Evolutionary conservation across 768 basidiomycete genomes (phyloP), one percentile per base, ranked within the genome.

Genomic region (Psilocybe cyanescens): DNA sequence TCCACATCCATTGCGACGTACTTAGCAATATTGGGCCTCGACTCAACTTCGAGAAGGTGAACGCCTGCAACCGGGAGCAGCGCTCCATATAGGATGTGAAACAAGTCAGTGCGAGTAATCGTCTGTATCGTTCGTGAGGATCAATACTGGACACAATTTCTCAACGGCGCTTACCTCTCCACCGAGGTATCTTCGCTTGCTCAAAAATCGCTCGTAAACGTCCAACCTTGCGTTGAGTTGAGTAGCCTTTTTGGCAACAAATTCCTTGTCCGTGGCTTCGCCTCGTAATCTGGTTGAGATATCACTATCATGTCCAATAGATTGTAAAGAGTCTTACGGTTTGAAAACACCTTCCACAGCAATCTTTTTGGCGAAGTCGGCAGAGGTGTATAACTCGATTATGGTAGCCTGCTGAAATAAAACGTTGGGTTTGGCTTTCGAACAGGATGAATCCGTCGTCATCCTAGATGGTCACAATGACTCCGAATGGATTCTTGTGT

Each of bases 381-480:
- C 77, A 63, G 87, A 91, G 72, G 85, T 75, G 68, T 67, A 72
- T 7, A 63, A 41, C 71, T 92, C 91, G 61, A 83, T 70, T 28
- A 80, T 83, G 12, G 76, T 78, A 1, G 81, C 80, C 60, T 82
- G 80, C 48, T 81, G 79, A 69, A 82, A 83, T 9, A 78, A 61
- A 8, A 76, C 81, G n/a, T 68, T 63, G 28, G 68, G 73, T 61
- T 83, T 74, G 41, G 33, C 81, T 81, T 63, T 88, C 86, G 72
- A 79, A 88, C 19, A 91, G 65, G 58, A 81, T 75, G 71, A 88
- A 82, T 2, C 86, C 86, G 44, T 84, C 82, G n/a, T 86, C 84
- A 57, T 82, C 72, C 79, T 81, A 35, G 33, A 11, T 35, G 33
- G 33, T 7, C 6, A 35, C 11, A 35, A 35, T 35, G 7, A 35